Base-by-base conservation (phyloP, 768 basidiomycete genomes). In the Lactarius quietus region DNA sequence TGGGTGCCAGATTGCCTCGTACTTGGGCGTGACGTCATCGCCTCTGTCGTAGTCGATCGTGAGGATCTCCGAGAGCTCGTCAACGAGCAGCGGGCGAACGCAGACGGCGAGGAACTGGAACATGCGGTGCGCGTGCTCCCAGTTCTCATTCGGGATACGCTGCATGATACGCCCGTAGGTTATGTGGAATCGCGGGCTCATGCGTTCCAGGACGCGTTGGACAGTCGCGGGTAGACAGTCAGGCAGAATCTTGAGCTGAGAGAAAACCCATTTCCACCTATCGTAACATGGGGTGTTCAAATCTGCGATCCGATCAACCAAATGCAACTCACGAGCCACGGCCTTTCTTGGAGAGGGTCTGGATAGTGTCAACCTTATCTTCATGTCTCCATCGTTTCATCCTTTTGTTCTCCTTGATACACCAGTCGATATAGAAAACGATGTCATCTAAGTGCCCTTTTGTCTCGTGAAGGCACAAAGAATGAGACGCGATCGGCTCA, bases 211-310 rank as follows among this genome's bases (percentile, higher is more conserved):
- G 6, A 67, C 63, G 14, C 66, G 58, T 33, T 60, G 39, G 33
- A 74, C 51, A n/a, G 64, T 62, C 0, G 43, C 56, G 31, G 58
- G 45, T 29, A 57, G 60, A 52, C 71, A 73, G 3, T 59, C 28
- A 3, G 55, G 57, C 4, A 75, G 59, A 51, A 61, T 55, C 23
- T 63, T 66, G 23, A 75, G 35, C 53, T 74, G 73, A 35, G 67
- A 73, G 3, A 61, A 18, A 20, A 73, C 69, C 65, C 70, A 72
- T 5, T 69, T 67, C 61, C 72, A 74, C 65, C 74, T 75, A 45
- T 51, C 41, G 41, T 17, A 48, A 38, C 35, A 36, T 8, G 53
- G 26, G 20, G 17, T 23, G 38, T 33, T 23, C 36, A 26, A 23
- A 15, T 39, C 20, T 35, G 18, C 23, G 45, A 14, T 59, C 1